Evolutionary conservation across 1,284 basidiomycete species (phyloP), one percentile per base, ranked within the genome.

Genomic region (Heterobasidion irregulare): DNA sequence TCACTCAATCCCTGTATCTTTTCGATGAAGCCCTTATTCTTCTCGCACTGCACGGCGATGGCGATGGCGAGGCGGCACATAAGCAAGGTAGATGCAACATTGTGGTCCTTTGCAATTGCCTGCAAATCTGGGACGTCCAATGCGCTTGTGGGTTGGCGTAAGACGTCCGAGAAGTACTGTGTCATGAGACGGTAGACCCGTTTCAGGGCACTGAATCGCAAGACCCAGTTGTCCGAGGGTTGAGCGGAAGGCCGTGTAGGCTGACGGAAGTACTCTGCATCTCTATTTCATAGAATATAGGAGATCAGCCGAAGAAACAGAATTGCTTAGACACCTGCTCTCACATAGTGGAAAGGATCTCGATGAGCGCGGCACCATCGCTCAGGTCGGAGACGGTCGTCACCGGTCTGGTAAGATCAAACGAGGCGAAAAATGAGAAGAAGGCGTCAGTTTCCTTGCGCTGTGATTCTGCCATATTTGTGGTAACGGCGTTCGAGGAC

Each of bases 1-100:
- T 93, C 84, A 55, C 80, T 83, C 60, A 95, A 71, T 3, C 77
- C 76, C 66, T 94, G 92, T 50, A 96, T 94, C 66, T 83, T 88
- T 63, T 83, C 84, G 57, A 94, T 92, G 61, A 92, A 89, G 54
- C 84, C 80, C 68, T 86, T 82, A 63, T 92, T 93, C 69, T 81
- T 80, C 67, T 91, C 86, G 66, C 90, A 92, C 66, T 97, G 91
- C 2, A 97, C 94, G 0, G 94, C 91, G 61, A 98, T 93, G 5
- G 91, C 92, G 50, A 98, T 90, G 1, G 92, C 91, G 43, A 98
- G 76, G 57, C 90, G 80, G 64, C 90, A 92, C 69, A 95, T 78
- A 19, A 82, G 75, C 54, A 91, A 76, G 0, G 86, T 84, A 43
- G 90, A 86, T n/a, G 68, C 61, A 6, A 82, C 63, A 63, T 83